These are phyloP conservation scores for Linaria vulgaris DNA, from an alignment of 257 asterid genomes.

Conservation along the genomic window DNA sequence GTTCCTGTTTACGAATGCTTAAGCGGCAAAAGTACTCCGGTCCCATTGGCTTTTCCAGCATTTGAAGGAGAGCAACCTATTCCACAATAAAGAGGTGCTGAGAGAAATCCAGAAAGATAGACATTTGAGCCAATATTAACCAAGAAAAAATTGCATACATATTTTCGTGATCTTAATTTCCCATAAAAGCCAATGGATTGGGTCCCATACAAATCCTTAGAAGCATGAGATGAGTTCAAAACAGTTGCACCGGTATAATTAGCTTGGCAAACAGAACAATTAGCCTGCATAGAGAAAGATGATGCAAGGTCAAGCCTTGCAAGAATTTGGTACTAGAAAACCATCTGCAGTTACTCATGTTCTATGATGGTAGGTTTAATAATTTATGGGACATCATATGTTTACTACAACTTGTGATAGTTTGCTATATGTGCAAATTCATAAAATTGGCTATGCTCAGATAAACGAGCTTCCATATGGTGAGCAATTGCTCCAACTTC, in stretches of 20 bases:
- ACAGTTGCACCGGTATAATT: constrained; percentile 95
- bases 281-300: constrained; percentile 59
- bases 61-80: constrained; percentile 95
- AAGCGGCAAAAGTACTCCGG: constrained; percentile 98
- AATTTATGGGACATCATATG: background rate
- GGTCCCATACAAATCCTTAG: constrained; percentile 89
- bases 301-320: constrained; percentile 22
- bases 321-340: constrained; percentile 2
- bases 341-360: constrained; percentile 3
- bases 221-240: constrained; percentile 73
- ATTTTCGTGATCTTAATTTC: constrained; percentile 94
- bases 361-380: constrained; percentile 13
- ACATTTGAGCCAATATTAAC: constrained; percentile 13
- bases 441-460: background rate
- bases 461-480: background rate
- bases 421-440: background rate
- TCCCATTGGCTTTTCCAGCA: constrained; percentile 99
- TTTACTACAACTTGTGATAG: background rate
- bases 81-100: constrained; percentile 16
- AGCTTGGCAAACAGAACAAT: constrained; percentile 89
- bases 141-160: constrained; percentile 55
- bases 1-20: constrained; percentile 32
- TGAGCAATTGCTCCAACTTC: background rate
- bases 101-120: constrained; percentile 12
- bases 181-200: constrained; percentile 94